Percentiles rank a stretch among this genome's conserved stretches.
Evolutionary conservation across 73 alveolate genomes (phyloP).

Genomic region (Durusdinium trenchii): DNA sequence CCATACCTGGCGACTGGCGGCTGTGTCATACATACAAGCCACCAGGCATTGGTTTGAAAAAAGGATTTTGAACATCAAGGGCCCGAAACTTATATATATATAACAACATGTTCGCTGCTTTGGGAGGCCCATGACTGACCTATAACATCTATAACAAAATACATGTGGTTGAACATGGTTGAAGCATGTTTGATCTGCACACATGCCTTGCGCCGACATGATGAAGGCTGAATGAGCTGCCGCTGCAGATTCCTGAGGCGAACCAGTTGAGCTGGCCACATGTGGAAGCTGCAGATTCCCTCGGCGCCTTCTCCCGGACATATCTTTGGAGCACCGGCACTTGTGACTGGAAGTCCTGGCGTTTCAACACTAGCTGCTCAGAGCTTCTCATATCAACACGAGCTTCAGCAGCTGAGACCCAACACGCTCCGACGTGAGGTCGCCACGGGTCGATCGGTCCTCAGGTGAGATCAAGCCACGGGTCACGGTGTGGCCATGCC

Average conservation of each 20-base stretch:
- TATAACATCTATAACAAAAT: too few relatives aligned
- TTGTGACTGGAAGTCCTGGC: neutral
- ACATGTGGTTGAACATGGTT: too few relatives aligned
- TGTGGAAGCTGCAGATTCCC: neutral
- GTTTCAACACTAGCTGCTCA: neutral
- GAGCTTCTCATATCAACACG: too few relatives aligned
- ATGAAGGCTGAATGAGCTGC: slow-evolving; percentile 20
- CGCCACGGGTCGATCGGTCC: neutral
- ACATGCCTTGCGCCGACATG: slow-evolving; percentile 48
- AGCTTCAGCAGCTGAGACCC: neutral
- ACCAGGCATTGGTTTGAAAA: too few relatives aligned
- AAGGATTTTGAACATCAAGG: too few relatives aligned
- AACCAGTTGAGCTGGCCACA: neutral
- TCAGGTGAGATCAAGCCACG: slow-evolving; percentile 32
- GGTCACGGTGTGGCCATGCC: slow-evolving; percentile 40
- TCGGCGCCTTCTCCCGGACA: slow-evolving; percentile 4
- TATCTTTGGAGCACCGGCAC: slow-evolving; percentile 1
- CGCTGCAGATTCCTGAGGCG: neutral
- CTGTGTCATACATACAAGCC: too few relatives aligned
- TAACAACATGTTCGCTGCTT: too few relatives aligned
- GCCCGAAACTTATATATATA: too few relatives aligned
- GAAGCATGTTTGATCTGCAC: too few relatives aligned
- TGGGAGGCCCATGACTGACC: too few relatives aligned
- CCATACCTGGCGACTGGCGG: slow-evolving; percentile 33
- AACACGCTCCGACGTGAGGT: neutral